Evolutionary conservation across 176 grass and related monocot genomes (phyloP).

Genomic region (Musa schizocarpa): DNA sequence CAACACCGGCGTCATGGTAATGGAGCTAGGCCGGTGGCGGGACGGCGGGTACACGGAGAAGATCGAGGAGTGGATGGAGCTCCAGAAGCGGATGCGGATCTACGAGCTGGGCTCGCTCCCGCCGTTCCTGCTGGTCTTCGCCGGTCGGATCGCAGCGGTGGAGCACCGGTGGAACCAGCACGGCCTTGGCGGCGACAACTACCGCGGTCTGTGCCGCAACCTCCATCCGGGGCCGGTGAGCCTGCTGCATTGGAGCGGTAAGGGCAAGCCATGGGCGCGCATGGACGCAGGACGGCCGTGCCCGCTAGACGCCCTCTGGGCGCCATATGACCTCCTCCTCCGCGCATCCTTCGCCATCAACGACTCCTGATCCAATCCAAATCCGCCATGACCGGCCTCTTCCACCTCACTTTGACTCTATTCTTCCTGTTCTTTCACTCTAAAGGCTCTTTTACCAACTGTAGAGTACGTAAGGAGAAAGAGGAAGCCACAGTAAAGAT

Average conservation of each 20-base stretch:
- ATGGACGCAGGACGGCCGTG: slow-evolving; percentile 21
- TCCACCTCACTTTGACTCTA: not conserved
- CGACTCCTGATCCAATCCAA: not conserved
- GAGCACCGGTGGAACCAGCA: slow-evolving; percentile 99
- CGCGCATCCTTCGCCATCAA: slow-evolving; percentile 9
- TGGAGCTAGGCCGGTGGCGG: slow-evolving; percentile 16
- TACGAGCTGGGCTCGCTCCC: slow-evolving; percentile 20
- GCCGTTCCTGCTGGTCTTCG: slow-evolving; percentile 14
- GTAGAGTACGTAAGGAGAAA: too few species aligned
- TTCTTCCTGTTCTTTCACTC: not conserved
- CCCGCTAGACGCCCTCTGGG: slow-evolving; percentile 17
- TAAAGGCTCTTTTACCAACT: not conserved
- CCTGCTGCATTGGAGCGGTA: slow-evolving; percentile 20
- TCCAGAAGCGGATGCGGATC: slow-evolving; percentile 26
- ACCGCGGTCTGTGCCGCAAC: slow-evolving; percentile 14
- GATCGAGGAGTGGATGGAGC: slow-evolving; percentile 25
- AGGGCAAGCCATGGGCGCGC: slow-evolving; percentile 20
- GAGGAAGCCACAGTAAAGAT: too few species aligned
- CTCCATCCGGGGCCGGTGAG: slow-evolving; percentile 18
- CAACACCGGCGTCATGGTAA: slow-evolving; percentile 25
- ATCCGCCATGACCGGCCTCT: not conserved
- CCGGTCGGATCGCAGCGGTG: slow-evolving; percentile 31
- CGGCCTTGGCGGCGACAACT: slow-evolving; percentile 90
- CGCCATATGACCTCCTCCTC: slow-evolving; percentile 21
- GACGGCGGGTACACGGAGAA: slow-evolving; percentile 11